Evolutionary conservation across 805 yeast species (phyloP), one percentile per base, ranked within the genome.

Genomic region (Yamadazyma kitorensis): DNA sequence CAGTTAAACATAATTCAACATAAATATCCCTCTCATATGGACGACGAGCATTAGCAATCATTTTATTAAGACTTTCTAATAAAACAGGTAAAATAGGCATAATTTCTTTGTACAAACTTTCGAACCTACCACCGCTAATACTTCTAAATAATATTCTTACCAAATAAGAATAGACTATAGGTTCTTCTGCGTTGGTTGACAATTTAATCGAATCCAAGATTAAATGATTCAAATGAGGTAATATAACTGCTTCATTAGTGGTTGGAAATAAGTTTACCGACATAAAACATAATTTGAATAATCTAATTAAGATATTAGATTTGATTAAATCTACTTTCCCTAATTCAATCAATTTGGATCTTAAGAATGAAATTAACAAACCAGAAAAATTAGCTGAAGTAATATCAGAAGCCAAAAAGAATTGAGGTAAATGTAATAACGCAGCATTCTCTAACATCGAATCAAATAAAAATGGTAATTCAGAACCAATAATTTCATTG

Each of bases 71-170:
- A 2, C 94, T 82, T 43, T 88, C 96, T 26, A 93, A 64, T 26
- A 93, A 64, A 1, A 85, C 87, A 37, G 94, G 98, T 27, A 93
- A 63, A 24, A 93, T 69, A 0, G 98, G 98, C 67, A 88, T 74
- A 13, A 94, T 91, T 41, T 89, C 95, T 48, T 93, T 86, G 64
- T 94, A 94, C 12, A 93, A 67, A 34, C 82, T 80, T 57, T 93
- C 99, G 55, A 93, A 91, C 39, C 98, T 70, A 5, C 98, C 98
- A 32, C 98, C 98, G 21, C 97, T 96, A 29, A 93, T 89, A 50
- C 95, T 85, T 57, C 98, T 72, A 68, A 93, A 93, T 31, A 93
- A 64, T 0, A 95, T 86, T 49, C 98, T 70, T 15, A 93, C 82
- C 47, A 93, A 68, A 48, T 88, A 85, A 43, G 91, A 89, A 55